Percentiles rank a stretch among this genome's conserved stretches.
Evolutionary conservation across 1,139 yeast genomes (phyloP).

Genomic region (Diutina catenulata): DNA sequence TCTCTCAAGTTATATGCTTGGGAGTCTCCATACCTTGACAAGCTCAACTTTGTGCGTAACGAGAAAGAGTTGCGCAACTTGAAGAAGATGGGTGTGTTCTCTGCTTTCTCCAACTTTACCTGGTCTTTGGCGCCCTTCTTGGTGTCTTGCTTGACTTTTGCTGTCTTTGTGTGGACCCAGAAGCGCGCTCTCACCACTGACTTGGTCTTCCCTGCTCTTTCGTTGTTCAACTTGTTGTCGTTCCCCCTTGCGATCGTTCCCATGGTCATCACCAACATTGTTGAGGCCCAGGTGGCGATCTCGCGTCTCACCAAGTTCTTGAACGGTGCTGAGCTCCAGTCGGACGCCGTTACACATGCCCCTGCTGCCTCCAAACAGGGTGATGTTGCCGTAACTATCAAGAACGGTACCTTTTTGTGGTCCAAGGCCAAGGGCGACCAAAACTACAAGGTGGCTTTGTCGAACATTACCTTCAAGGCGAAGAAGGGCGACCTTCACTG

Average conservation of each 20-base stretch:
- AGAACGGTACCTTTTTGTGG: constrained; percentile 83
- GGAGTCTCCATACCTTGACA: constrained; percentile 77
- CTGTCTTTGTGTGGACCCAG: constrained; percentile 57
- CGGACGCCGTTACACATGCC: constrained; percentile 55
- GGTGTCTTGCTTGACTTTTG: constrained; percentile 89
- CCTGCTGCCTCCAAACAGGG: constrained; percentile 28
- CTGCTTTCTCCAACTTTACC: constrained; percentile 63
- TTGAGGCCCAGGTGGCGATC: constrained; percentile 87
- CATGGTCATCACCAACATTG: constrained; percentile 71
- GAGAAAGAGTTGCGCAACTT: constrained; percentile 76
- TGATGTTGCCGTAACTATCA: constrained; percentile 57
- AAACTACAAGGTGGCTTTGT: constrained; percentile 61
- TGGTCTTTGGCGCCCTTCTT: constrained; percentile 86
- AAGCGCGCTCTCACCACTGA: constrained; percentile 72
- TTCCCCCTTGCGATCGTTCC: constrained; percentile 96
- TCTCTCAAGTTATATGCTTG: constrained; percentile 89
- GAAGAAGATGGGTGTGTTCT: constrained; percentile 63
- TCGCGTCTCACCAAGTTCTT: constrained; percentile 66
- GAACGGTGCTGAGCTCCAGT: constrained; percentile 68
- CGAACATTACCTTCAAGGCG: constrained; percentile 56
- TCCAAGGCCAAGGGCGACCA: constrained; percentile 55
- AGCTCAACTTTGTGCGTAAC: constrained; percentile 72
- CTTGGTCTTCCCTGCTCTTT: constrained; percentile 87
- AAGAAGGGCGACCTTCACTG: constrained; percentile 77
- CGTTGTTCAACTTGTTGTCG: constrained; percentile 71